These are phyloP conservation scores for Ophiocordyceps unilateralis DNA, from an alignment of 2,329 filamentous ascomycete species.

Conservation along the genomic window DNA sequence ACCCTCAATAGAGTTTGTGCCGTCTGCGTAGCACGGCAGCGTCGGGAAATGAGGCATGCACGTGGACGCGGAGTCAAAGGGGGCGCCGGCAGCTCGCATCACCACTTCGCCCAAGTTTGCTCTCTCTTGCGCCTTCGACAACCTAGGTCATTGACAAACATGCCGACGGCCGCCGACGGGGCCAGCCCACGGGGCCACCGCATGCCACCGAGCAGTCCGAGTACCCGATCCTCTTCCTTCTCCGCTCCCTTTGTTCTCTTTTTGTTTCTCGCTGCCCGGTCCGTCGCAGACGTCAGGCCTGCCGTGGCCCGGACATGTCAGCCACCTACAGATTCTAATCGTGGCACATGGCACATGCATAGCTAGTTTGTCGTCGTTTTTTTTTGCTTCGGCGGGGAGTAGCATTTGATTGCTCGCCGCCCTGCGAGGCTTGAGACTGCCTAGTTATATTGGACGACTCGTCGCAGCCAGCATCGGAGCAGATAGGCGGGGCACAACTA, in stretches of 20 bases:
- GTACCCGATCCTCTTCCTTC: background rate
- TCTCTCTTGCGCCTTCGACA: background rate
- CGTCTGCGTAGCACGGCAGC: background rate
- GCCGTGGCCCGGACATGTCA: background rate
- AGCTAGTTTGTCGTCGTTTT: too few relatives aligned
- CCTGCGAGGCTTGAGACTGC: background rate
- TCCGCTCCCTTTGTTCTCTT: background rate
- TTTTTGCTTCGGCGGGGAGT: too few relatives aligned
- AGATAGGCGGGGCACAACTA: background rate
- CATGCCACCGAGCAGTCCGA: background rate
- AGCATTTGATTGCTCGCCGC: background rate
- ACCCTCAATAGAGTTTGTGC: background rate
- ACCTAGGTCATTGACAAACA: background rate
- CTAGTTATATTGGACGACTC: background rate
- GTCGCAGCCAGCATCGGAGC: background rate
- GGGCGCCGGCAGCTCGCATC: too few relatives aligned
- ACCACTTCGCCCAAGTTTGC: background rate
- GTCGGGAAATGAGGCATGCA: constrained; percentile 1
- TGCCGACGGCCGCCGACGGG: background rate
- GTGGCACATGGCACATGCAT: background rate
- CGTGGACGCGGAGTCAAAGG: background rate
- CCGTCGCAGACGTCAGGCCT: background rate
- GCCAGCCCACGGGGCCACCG: background rate
- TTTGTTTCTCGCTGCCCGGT: too few relatives aligned
- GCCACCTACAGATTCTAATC: too few relatives aligned